Evolutionary conservation across 768 basidiomycete genomes (phyloP), one percentile per base, ranked within the genome.

Genomic region (Rhizopogon roseolus): DNA sequence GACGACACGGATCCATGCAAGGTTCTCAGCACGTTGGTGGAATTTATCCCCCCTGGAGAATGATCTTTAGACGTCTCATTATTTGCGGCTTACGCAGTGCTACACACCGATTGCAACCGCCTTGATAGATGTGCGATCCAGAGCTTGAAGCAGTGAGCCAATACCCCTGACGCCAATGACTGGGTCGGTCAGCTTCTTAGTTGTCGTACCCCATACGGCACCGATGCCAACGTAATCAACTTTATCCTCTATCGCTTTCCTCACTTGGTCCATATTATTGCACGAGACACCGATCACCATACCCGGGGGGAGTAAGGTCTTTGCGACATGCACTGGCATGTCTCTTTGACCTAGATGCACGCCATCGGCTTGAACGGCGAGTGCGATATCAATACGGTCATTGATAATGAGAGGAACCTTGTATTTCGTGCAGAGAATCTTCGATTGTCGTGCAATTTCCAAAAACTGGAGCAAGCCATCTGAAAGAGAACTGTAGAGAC

Each of bases 271-370:
- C 11, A 79, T 57, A 22, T 81, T 85, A 58, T 85, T 84, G 64
- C 89, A 90, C 14, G 87, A 89, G 10, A 93, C 79, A 1, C 95
- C 95, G 32, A 98, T 82, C 59, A 96, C 79, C 0, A 84, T 73
- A 8, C 78, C 80, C 1, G 75, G 64, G 0, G 90, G 90, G 3
- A 98, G 77, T 2, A 97, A 73, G 11, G 65, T 65, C 25, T 86
- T 82, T 3, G 86, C 93, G 41, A 81, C 64, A 40, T 75, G 63
- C 10, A 89, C 75, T 2, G 88, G 81, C 80, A 92, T 89, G 66
- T 96, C 94, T 0, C 81, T 79, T 70, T 97, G 95, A 6, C 95
- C 95, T 41, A 97, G 74, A 65, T 98, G 95, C 10, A 96, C 84
- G 14, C 94, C 93, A 42, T 81, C 79, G 3, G 86, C 86, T 41